Base-by-base conservation (phyloP, 1,139 yeast genomes). In the Yamadazyma friedrichii region DNA sequence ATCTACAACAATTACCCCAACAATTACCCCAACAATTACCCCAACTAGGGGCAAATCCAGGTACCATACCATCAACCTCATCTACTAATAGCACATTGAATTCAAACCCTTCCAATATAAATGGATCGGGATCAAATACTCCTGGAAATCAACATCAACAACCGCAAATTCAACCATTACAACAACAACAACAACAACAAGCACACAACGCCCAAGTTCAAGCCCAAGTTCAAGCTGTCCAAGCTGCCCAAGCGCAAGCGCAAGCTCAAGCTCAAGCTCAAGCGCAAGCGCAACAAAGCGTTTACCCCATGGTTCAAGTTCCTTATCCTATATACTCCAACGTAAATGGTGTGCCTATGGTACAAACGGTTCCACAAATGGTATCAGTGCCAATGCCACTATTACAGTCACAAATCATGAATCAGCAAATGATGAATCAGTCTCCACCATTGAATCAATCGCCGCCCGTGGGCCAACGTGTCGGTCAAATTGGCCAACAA, bases 261-360 rank as follows among this genome's bases (percentile, higher is more conserved):
- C 35, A 22, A 33, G 15, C 13, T 35, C 36, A 25, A 15, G 28
- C 12, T 26, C 36, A 12, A 26, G 36, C 22, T 22, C 36, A 20
- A 33, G 29, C 16, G 10, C 36, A 13, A 34, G 24, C 26, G 9
- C 9, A 13, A 20, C 35, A 22, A 15, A 36, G 12, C 17, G 34
- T 36, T 22, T 67, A 64, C 1, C 67, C 70, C 8, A 44, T 68
- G 33, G 68, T 69, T 2, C 62, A 64, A 28, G 48, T 67, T 16
- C 70, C 65, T 44, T 49, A 44, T 25, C 51, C 55, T 1, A 50
- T 51, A 16, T 51, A 50, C 36, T 39, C 49, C 8, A 50, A 46
- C 32, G 38, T 46, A 38, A 51, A 35, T 32, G 45, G 54, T 11
- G 51, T 49, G 1, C 53, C 52, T 3, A 52, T 59, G 33, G 52